Conservation (phyloP, 805 yeast genomes). For the Yarrowia divulgata region DNA sequence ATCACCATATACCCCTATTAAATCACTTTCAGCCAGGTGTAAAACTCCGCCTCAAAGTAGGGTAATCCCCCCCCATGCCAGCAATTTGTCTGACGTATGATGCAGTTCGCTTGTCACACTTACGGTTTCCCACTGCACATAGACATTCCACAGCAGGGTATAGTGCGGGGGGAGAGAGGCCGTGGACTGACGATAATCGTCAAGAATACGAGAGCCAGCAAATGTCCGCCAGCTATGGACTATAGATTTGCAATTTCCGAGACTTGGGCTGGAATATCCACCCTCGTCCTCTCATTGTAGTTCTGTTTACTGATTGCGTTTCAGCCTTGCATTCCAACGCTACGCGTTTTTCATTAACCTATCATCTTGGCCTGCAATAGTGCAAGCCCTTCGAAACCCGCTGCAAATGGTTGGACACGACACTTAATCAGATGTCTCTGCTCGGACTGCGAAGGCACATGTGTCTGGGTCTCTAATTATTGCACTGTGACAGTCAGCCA, state of each 20-base stretch:
- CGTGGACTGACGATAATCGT: not conserved
- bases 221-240: not conserved
- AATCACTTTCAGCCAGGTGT: not conserved
- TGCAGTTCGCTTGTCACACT: conserved; percentile 31
- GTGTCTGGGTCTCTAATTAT: too few species aligned
- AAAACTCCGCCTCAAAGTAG: not conserved
- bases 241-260: not conserved
- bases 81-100: conserved; percentile 24
- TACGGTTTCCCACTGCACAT: conserved; percentile 17
- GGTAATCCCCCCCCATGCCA: conserved; percentile 38
- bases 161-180: conserved; percentile 8
- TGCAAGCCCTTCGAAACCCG: not conserved
- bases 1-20: not conserved
- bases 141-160: conserved; percentile 22
- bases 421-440: not conserved
- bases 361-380: not conserved
- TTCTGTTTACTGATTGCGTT: not conserved
- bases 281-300: not conserved
- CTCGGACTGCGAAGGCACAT: not conserved
- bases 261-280: not conserved
- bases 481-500: not conserved
- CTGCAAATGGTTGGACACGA: too few species aligned
- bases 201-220: conserved; percentile 13
- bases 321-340: conserved; percentile 23
- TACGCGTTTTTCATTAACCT: conserved; percentile 9